These are phyloP conservation scores for Backusella mclennaniae DNA, from an alignment of 192 early-diverging fungal genomes.

Conservation along the genomic window DNA sequence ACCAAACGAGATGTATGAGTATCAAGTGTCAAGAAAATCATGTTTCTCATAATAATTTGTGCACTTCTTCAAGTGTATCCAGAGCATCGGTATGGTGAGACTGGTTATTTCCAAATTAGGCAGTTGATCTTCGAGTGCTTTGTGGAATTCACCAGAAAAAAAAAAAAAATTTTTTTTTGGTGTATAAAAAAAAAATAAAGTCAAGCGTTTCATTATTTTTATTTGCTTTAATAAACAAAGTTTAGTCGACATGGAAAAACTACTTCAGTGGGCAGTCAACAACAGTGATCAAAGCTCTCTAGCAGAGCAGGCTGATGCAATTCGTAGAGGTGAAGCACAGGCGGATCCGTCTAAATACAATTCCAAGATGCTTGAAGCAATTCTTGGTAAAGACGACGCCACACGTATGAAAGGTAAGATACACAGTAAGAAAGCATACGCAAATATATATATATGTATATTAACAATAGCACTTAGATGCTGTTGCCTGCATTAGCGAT, in stretches of 20 bases:
- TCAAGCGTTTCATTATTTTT: not conserved
- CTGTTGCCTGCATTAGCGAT: slow-evolving; percentile 66
- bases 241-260: slow-evolving; percentile 54
- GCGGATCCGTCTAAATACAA: slow-evolving; percentile 54
- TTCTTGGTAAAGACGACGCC: slow-evolving; percentile 90
- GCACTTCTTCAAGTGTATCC: too few relatives aligned
- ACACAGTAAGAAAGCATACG: not conserved
- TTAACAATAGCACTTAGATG: slow-evolving; percentile 46
- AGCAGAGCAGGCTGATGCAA: slow-evolving; percentile 33
- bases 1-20: too few relatives aligned
- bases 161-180: not conserved
- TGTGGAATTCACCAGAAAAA: not conserved
- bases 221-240: not conserved
- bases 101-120: not conserved
- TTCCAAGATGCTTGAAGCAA: slow-evolving; percentile 86
- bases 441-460: not conserved
- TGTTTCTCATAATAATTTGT: too few relatives aligned
- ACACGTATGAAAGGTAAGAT: slow-evolving; percentile 70
- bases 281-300: slow-evolving; percentile 73
- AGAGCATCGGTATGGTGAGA: not conserved
- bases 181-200: not conserved
- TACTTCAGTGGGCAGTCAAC: slow-evolving; percentile 90
- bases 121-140: not conserved
- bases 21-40: too few relatives aligned
- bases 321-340: slow-evolving; percentile 37